Base-by-base conservation (phyloP, 2,329 filamentous ascomycete species). In the Fusarium sp. region DNA sequence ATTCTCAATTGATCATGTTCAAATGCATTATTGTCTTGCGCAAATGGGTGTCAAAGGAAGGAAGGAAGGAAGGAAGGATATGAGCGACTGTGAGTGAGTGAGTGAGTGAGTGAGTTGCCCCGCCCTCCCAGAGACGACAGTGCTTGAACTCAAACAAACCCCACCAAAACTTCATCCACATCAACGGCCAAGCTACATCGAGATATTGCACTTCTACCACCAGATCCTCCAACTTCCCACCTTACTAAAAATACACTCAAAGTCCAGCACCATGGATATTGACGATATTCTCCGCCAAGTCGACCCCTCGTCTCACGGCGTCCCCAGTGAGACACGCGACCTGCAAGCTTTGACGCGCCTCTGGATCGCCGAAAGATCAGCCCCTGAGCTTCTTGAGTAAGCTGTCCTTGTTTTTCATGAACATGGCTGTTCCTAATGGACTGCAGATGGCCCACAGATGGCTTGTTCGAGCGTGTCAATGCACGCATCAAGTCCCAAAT, bases 291-390 rank as follows among this genome's bases (percentile, higher is more conserved):
- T 94, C 65, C 88, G 88, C 74, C 89, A 91, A 75, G 89, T 94
- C 72, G 90, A 93, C 78, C 88, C 86, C 50, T 78, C 83, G 62
- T 80, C 82, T 56, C 82, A 88, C 70, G 78, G 83, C 36, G 79
- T 88, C 18, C 87, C 88, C 4, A 80, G 81, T 52, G 86, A 88
- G 72, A 89, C 86, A 41, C 86, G 89, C 75, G 95, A 98, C 80
- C 86, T 98, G 71, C 94, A 97, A 79, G 89, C 92, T 54, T 83
- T 99, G 72, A 97, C 95, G 72, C 91, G 95, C 74, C 91, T 91
- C 74, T 99, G 95, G 95, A 88, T 97, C 44, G 93, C 95, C 42
- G 97, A 99, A 80, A 89, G 96, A 72, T 92, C 91, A 58, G 91
- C 93, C 44, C 93, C 95, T 4, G 94, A 97, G 80, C 84, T 99